Evolutionary conservation across 2,329 filamentous ascomycete genomes (phyloP).

Genomic region (Neospermospora avenae): DNA sequence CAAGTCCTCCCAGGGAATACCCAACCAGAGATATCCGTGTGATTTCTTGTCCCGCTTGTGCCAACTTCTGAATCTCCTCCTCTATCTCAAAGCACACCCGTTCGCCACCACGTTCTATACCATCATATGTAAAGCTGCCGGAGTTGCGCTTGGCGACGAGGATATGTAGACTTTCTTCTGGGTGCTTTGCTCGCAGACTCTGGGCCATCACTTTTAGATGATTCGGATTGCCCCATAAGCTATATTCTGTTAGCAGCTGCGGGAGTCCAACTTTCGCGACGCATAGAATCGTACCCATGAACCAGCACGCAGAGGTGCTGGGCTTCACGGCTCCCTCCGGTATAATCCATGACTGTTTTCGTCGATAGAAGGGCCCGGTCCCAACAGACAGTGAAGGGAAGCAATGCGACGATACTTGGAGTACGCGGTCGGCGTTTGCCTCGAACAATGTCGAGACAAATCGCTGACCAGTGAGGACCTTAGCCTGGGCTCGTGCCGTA

Average conservation of each 20-base stretch:
- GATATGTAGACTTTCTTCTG: slow-evolving; percentile 64
- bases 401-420: slow-evolving; percentile 29
- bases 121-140: slow-evolving; percentile 69
- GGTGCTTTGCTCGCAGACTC: slow-evolving; percentile 57
- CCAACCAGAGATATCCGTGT: slow-evolving; percentile 82
- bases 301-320: slow-evolving; percentile 75
- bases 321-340: slow-evolving; percentile 51
- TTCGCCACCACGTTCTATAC: slow-evolving; percentile 65
- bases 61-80: slow-evolving; percentile 55
- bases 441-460: slow-evolving; percentile 38
- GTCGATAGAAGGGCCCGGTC: slow-evolving; percentile 37
- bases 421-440: slow-evolving; percentile 38
- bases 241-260: slow-evolving; percentile 21
- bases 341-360: slow-evolving; percentile 43
- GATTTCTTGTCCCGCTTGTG: slow-evolving; percentile 64
- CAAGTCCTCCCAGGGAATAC: slow-evolving; percentile 84
- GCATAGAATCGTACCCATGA: slow-evolving; percentile 49
- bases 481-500: not conserved
- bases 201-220: slow-evolving; percentile 69
- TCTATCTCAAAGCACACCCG: slow-evolving; percentile 66
- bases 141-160: slow-evolving; percentile 70
- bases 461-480: slow-evolving; percentile 30
- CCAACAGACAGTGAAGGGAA: slow-evolving; percentile 36
- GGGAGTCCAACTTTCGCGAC: not conserved
- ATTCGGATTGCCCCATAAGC: slow-evolving; percentile 76